Evolutionary conservation across 768 basidiomycete species (phyloP).

Genomic region (Tricholoma hemisulphureum): DNA sequence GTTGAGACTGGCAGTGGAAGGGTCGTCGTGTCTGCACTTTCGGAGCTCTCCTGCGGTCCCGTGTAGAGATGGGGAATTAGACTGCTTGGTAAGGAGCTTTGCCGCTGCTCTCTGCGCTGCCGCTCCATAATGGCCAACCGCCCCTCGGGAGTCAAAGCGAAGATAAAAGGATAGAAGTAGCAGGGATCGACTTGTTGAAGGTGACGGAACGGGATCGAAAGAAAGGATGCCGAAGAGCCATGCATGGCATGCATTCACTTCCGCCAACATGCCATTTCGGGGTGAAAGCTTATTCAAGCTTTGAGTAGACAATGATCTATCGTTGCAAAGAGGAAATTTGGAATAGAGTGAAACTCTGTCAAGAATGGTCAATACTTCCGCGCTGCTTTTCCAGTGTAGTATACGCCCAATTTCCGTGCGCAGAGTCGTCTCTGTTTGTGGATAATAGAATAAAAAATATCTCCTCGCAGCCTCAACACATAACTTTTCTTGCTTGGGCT

Average conservation of each 20-base stretch:
- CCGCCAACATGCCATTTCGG: constrained; percentile 21
- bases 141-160: constrained; percentile 13
- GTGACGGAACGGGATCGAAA: constrained; percentile 16
- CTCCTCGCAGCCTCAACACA: neutral
- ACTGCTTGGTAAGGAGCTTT: constrained; percentile 52
- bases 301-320: constrained; percentile 32
- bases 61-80: constrained; percentile 48
- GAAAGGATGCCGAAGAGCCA: constrained; percentile 22
- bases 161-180: constrained; percentile 17
- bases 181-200: constrained; percentile 17
- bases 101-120: constrained; percentile 23
- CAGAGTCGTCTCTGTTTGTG: neutral
- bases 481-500: neutral
- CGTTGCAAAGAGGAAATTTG: constrained; percentile 37
- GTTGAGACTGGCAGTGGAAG: constrained; percentile 10
- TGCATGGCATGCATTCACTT: too few relatives aligned
- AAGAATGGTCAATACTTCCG: constrained; percentile 40
- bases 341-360: constrained; percentile 26
- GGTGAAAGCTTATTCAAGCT: constrained; percentile 20
- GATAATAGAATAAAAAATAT: too few relatives aligned
- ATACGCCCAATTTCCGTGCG: constrained; percentile 10
- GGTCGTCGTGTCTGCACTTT: constrained; percentile 20
- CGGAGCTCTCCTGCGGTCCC: constrained; percentile 32
- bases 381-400: constrained; percentile 12
- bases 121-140: constrained; percentile 19